Base-by-base conservation (phyloP, 2,329 filamentous ascomycete genomes). In the Clonostachys rhizophaga region DNA sequence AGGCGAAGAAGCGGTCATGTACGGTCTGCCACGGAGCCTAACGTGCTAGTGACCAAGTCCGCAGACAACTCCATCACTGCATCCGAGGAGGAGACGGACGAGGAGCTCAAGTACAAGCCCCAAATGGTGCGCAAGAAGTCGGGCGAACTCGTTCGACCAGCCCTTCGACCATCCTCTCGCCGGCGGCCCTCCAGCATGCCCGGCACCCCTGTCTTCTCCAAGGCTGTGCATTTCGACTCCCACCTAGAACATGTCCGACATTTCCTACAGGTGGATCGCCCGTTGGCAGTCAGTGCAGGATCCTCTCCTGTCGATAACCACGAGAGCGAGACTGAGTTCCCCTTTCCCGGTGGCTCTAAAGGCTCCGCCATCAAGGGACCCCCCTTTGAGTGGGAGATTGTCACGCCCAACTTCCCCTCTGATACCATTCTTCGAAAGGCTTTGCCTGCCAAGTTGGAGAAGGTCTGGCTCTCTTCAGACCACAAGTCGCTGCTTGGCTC, bases 71-170 rank as follows among this genome's bases (percentile, higher is more conserved):
- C 79, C 3, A 51, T 72, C 34, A 71, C 71, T 3, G 67, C 62
- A 9, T 83, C 81, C 1, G 82, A 85, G 43, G 83, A 88, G 50
- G 84, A 86, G 60, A 80, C 67, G 54, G 85, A 77, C 59, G 69
- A 82, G 65, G 70, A 85, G 47, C 57, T 78, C 50, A 66, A 63
- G 52, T 75, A 71, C 57, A 95, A 94, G 69, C 91, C 91, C n/a
- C 84, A 84, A 46, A 95, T 97, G 83, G 84, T 99, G 11, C 85
- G 94, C 58, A 99, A 99, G 74, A 99, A 99, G 77, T 97, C 94
- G 37, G 94, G 94, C 34, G 94, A 99, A 69, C 78, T 99, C 35
- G 94, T 99, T 49, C 86, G 94, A 57, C 94, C 94, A 12, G 94
- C 94, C 17, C 79, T 99, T 45, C 84, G 94, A 44, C 83, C 86